Conservation (phyloP, 768 basidiomycete species). For the Lactifluus echinatus region DNA sequence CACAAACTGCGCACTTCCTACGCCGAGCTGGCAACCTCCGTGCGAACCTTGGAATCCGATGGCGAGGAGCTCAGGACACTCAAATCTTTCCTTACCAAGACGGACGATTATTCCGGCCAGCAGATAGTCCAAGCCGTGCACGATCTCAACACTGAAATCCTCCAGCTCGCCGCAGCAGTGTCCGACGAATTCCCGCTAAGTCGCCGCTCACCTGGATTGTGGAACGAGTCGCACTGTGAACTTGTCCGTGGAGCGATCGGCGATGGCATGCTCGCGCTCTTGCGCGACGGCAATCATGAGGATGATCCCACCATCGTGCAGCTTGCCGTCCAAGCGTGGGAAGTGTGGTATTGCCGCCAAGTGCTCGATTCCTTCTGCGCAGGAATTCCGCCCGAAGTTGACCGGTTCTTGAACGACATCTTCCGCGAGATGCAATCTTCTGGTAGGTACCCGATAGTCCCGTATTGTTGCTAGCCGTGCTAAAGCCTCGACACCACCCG, state of each 20-base stretch:
- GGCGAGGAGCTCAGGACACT: conserved; percentile 28
- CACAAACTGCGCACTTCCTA: conserved; percentile 24
- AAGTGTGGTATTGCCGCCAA: conserved; percentile 28
- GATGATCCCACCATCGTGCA: conserved; percentile 30
- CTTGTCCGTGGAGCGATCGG: conserved; percentile 26
- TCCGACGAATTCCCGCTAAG: conserved; percentile 27
- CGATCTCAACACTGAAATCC: conserved; percentile 30
- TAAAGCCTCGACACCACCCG: background rate
- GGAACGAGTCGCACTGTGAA: conserved; percentile 25
- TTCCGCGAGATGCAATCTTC: conserved; percentile 28
- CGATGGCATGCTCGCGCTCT: conserved; percentile 24
- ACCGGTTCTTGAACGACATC: conserved; percentile 24
- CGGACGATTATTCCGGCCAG: conserved; percentile 29
- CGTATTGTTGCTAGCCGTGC: background rate
- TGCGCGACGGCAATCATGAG: conserved; percentile 25
- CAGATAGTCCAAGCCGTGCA: conserved; percentile 29
- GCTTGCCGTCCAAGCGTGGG: conserved; percentile 32
- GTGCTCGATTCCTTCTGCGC: conserved; percentile 29
- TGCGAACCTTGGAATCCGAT: conserved; percentile 20
- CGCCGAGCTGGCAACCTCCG: conserved; percentile 20
- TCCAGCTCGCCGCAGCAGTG: conserved; percentile 29
- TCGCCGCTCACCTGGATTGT: conserved; percentile 20
- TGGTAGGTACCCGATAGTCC: conserved; percentile 22
- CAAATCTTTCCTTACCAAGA: conserved; percentile 30
- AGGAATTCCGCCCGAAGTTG: conserved; percentile 26